phyloP scores from a whole-genome alignment of 495 filamentous ascomycete genomes.

The Trichocladium uniseriatum region DNA sequence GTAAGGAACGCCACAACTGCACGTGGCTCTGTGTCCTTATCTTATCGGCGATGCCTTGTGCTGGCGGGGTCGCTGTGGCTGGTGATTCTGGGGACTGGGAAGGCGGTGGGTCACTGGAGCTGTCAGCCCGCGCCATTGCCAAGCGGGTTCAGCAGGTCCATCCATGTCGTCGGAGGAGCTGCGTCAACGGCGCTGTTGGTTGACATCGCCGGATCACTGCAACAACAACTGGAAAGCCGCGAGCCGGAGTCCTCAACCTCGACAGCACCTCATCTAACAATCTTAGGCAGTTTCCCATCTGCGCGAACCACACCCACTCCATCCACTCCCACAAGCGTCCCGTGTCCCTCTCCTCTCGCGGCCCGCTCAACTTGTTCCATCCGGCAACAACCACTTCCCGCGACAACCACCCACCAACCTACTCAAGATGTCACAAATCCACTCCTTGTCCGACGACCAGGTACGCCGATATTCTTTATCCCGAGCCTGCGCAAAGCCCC shows the following conservation, averaged over 20 bases:
- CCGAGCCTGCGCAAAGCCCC: not conserved
- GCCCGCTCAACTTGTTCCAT: not conserved
- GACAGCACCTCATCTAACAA: too few relatives aligned
- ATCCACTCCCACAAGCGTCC: not conserved
- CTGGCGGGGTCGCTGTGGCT: not conserved
- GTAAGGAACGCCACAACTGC: not conserved
- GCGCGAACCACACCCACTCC: too few relatives aligned
- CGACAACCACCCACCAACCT: conserved; percentile 16
- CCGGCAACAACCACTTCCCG: conserved; percentile 11
- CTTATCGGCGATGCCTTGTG: not conserved
- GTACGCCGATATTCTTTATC: conserved; percentile 37
- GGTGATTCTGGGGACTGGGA: too few relatives aligned
- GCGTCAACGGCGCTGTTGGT: conserved; percentile 20
- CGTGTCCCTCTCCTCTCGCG: not conserved
- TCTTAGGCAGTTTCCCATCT: too few relatives aligned
- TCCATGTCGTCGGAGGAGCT: conserved; percentile 11
- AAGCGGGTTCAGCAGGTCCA: conserved; percentile 9
- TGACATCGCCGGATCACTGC: conserved; percentile 7
- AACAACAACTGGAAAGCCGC: not conserved
- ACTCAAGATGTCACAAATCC: conserved; percentile 75
- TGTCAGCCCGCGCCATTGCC: conserved; percentile 11
- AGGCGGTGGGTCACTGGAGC: not conserved
- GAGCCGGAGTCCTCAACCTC: too few relatives aligned
- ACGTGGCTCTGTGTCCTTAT: not conserved
- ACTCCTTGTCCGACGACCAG: conserved; percentile 96